Evolutionary conservation across 2,329 filamentous ascomycete species (phyloP).

Genomic region (Albophoma yamanashiensis): DNA sequence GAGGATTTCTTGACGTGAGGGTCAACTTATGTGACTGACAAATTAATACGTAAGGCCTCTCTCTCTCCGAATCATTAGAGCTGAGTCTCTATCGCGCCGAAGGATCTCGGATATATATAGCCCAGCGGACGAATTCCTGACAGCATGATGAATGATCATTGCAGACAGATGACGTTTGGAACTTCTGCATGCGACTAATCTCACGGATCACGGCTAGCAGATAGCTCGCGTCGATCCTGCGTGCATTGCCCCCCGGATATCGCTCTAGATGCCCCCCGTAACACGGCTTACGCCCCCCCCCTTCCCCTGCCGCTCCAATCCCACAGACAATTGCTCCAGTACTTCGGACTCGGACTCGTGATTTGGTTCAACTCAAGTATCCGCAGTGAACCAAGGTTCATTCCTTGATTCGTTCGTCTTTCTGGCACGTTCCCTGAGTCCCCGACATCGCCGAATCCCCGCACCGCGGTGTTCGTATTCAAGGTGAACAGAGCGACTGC

Average conservation of each 20-base stretch:
- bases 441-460: background rate
- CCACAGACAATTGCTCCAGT: rapidly evolving
- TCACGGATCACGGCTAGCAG: background rate
- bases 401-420: background rate
- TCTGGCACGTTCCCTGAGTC: background rate
- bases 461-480: no score
- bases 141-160: background rate
- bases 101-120: background rate
- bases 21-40: background rate
- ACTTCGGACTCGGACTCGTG: background rate
- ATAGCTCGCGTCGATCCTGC: background rate
- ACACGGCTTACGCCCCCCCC: background rate
- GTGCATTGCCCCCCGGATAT: background rate
- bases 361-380: background rate
- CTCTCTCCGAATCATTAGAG: background rate
- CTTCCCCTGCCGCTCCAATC: background rate
- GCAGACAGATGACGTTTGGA: background rate
- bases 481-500: no score
- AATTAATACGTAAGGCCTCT: background rate
- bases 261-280: background rate
- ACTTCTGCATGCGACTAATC: background rate
- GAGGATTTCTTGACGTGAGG: background rate
- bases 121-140: background rate
- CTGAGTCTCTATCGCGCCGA: background rate
- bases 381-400: background rate